Conservation (phyloP, 306 rosid genomes). For the Heteromeles arbutifolia region DNA sequence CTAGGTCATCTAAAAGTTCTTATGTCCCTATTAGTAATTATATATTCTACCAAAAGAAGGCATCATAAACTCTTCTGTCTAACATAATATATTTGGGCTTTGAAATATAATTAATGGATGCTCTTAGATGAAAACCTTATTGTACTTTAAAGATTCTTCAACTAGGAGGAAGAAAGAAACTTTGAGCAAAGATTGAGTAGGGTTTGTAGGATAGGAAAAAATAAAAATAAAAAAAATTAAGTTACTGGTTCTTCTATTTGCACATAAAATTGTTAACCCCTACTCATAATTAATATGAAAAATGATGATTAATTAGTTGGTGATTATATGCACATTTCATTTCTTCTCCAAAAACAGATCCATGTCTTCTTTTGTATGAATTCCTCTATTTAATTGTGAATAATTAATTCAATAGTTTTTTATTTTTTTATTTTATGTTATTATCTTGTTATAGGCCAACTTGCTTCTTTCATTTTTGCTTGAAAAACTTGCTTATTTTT, state of each 20-base stretch:
- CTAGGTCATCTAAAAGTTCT: neutral
- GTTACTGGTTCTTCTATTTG: neutral
- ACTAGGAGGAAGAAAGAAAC: neutral
- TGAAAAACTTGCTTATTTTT: neutral
- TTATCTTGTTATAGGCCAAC: neutral
- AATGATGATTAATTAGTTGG: neutral
- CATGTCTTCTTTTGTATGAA: neutral
- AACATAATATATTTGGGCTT: neutral
- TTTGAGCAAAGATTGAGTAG: neutral
- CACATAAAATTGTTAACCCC: neutral
- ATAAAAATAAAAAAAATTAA: no score
- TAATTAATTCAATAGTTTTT: neutral
- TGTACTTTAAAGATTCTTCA: neutral
- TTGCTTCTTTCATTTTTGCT: neutral
- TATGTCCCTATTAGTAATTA: neutral
- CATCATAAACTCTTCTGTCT: neutral
- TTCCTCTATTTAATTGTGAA: neutral
- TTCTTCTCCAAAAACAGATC: neutral
- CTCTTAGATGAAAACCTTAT: neutral
- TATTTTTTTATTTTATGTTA: neutral
- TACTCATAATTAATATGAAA: neutral
- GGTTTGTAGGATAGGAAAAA: neutral
- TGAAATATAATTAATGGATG: neutral
- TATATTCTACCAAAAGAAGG: neutral
- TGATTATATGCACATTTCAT: neutral